Evolutionary conservation across 2,329 filamentous ascomycete species (phyloP), one percentile per base, ranked within the genome.

Genomic region (Fonsecaea nubica): DNA sequence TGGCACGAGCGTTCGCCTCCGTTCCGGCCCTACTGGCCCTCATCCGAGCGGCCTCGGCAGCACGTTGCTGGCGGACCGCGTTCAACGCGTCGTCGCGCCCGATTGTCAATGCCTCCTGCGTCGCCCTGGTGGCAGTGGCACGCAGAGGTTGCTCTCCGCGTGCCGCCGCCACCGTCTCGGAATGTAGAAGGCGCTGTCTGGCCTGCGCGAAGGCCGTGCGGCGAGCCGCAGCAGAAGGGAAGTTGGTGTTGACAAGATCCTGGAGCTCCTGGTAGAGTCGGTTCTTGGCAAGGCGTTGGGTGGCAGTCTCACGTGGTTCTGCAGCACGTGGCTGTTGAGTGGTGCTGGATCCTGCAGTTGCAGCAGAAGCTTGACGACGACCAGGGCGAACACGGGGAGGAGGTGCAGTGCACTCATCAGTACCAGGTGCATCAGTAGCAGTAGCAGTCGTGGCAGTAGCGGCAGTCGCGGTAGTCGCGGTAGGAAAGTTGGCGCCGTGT

Each of bases 121-220:
- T 36, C 8, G 53, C 64, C 10, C 15, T 13, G n/a, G 57, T 60
- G 10, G 63, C 61, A 61, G 61, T 64, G 18, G 56, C 48, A 30
- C 60, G 55, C 18, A 64, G 30, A 2, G 15, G 25, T 35, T 64
- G 61, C 7, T 55, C 35, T 13, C 57, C 60, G 8, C 62, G 61
- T 9, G 62, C 65, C n/a, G 52, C 62, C 18, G 62, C 62, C n/a
- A 65, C 38, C 33, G 66, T 68, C 45, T 65, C 63, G 7, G 66
- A 68, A 1, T 25, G 56, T 9, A 63, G 48, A 45, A 68, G 58
- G 10, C 62, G 45, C 30, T 65, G 59, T 35, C 42, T 42, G 30
- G 63, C 66, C 4, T 58, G 55, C 4, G 55, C 59, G 10, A 68
- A 50, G 32, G 62, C 58, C 5, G 59, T 52, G 12, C 62, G 66